Conservation (phyloP, 2,329 filamentous ascomycete genomes). For the Ascosphaera apis region DNA sequence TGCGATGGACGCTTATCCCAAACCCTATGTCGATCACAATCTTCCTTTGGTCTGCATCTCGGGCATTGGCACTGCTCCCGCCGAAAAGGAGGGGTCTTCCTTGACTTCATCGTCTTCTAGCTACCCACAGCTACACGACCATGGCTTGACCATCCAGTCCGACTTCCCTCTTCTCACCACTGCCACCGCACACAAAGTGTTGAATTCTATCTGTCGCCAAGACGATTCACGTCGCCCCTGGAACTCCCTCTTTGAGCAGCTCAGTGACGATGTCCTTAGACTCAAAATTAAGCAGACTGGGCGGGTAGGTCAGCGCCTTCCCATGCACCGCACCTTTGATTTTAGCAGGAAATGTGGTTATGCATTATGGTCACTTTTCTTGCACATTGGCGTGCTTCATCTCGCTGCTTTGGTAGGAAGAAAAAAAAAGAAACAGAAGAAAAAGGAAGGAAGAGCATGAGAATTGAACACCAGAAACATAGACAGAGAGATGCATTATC, state of each 20-base stretch:
- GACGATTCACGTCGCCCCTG: conserved; percentile 44
- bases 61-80: conserved; percentile 34
- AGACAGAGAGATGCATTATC: too few species aligned
- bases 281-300: conserved; percentile 54
- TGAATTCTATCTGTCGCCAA: conserved; percentile 40
- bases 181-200: conserved; percentile 39
- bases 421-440: too few species aligned
- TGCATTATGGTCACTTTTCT: too few species aligned
- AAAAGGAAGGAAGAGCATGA: too few species aligned
- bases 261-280: conserved; percentile 26
- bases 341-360: too few species aligned
- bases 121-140: conserved; percentile 29
- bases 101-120: conserved; percentile 12
- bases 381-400: too few species aligned
- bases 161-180: conserved; percentile 45
- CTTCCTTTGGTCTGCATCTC: conserved; percentile 65
- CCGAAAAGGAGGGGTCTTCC: conserved; percentile 4
- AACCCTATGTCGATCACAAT: conserved; percentile 64
- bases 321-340: too few species aligned
- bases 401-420: too few species aligned
- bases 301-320: conserved; percentile 44
- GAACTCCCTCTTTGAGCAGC: conserved; percentile 32
- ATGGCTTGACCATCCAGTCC: conserved; percentile 42
- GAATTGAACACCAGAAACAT: too few species aligned
- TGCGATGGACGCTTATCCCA: conserved; percentile 25